phyloP scores from a whole-genome alignment of 352 stramenopile species.

The Pythium chondricola region DNA sequence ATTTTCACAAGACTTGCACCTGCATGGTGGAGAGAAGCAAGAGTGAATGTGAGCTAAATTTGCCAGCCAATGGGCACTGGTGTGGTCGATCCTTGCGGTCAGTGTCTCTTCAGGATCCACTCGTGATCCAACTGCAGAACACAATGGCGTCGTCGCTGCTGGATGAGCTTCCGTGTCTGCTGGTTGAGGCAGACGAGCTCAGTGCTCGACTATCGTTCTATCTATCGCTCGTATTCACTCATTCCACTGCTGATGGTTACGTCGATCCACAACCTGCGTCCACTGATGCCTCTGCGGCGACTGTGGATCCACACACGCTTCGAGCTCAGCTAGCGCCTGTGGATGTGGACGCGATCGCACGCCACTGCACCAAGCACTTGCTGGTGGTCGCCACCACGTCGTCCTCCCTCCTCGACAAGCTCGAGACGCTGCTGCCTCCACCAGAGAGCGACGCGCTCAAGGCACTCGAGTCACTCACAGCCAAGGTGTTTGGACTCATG shows the following conservation, averaged over 20 bases:
- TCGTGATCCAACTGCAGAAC: too few species aligned
- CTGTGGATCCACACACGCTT: conserved; percentile 9
- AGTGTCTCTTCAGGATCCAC: too few species aligned
- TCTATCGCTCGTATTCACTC: conserved; percentile 24
- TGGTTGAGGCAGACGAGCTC: conserved; percentile 55
- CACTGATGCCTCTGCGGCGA: background rate
- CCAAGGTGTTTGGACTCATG: conserved; percentile 49
- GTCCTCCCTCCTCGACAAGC: conserved; percentile 14
- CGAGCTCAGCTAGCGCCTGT: conserved; percentile 12
- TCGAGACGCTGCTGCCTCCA: conserved; percentile 16
- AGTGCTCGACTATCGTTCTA: conserved; percentile 38
- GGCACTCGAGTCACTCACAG: conserved; percentile 20
- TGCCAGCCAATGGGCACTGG: too few species aligned
- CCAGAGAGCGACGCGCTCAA: background rate
- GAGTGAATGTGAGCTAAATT: too few species aligned
- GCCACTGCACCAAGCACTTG: conserved; percentile 40
- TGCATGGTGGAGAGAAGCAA: too few species aligned
- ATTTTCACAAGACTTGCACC: too few species aligned
- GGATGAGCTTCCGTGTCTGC: conserved; percentile 54
- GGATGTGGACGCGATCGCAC: conserved; percentile 25
- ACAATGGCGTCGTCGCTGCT: conserved; percentile 43
- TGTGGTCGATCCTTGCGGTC: too few species aligned
- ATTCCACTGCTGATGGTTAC: too few species aligned
- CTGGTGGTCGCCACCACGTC: conserved; percentile 15
- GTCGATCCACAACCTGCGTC: conserved; percentile 1